These are phyloP conservation scores for Paecilomyces variotii DNA, from an alignment of 2,329 filamentous ascomycete genomes.

Conservation along the genomic window DNA sequence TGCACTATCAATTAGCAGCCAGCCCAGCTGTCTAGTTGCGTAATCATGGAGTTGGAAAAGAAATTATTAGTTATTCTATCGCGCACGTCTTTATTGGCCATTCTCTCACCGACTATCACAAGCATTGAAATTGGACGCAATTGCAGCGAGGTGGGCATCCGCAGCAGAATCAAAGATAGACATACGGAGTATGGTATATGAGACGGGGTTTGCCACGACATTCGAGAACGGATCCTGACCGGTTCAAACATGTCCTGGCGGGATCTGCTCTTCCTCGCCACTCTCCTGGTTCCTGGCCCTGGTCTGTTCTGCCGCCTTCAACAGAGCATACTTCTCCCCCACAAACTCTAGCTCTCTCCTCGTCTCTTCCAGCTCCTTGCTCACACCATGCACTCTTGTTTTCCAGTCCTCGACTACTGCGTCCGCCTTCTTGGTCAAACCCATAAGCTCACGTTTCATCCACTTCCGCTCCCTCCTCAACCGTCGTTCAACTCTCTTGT, in stretches of 20 bases:
- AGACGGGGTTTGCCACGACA: too few species aligned
- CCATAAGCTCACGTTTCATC: slow-evolving; percentile 14
- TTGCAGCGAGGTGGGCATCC: too few species aligned
- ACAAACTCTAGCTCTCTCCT: not conserved
- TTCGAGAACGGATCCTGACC: not conserved
- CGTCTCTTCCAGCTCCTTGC: slow-evolving; percentile 4
- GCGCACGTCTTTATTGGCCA: too few species aligned
- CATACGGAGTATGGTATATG: too few species aligned
- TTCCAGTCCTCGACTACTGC: slow-evolving; percentile 9
- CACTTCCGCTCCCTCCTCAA: slow-evolving; percentile 13
- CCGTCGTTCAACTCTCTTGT: slow-evolving; percentile 8
- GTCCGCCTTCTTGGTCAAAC: slow-evolving; percentile 11
- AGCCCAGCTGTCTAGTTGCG: too few species aligned
- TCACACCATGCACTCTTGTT: slow-evolving; percentile 5
- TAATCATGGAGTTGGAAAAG: too few species aligned
- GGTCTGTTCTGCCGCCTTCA: not conserved
- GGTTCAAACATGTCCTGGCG: not conserved
- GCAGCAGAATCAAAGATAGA: too few species aligned
- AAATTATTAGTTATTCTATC: too few species aligned
- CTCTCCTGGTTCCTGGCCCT: not conserved
- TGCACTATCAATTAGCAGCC: too few species aligned
- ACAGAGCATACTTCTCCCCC: slow-evolving; percentile 3
- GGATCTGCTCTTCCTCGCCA: not conserved
- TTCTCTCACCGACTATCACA: too few species aligned
- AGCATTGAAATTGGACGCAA: too few species aligned